phyloP scores from a whole-genome alignment of 176 grass and related monocot species.

The Puccinellia tenuiflora region DNA sequence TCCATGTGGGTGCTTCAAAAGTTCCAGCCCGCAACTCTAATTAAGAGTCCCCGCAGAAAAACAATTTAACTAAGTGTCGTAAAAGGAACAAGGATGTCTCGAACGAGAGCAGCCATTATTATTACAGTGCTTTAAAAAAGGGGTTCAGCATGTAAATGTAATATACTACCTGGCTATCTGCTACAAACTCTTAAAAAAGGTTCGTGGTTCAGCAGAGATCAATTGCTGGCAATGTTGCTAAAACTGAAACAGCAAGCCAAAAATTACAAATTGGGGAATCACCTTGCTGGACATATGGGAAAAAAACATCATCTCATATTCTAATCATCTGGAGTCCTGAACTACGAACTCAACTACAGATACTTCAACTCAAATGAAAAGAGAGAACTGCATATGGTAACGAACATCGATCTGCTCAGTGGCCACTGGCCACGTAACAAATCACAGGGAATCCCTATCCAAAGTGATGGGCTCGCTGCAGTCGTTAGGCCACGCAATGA shows the following conservation, averaged over 20 bases:
- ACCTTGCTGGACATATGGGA: neutral
- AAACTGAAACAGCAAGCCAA: neutral
- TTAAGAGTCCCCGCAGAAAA: neutral
- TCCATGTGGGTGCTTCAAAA: neutral
- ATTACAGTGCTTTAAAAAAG: neutral
- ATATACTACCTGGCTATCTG: neutral
- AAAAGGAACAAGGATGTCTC: neutral
- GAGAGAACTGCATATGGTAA: neutral
- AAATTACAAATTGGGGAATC: neutral
- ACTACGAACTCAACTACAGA: neutral
- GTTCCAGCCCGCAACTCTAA: neutral
- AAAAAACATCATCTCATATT: neutral
- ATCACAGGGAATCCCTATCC: neutral
- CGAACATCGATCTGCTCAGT: neutral
- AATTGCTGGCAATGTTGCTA: no score
- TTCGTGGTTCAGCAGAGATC: neutral
- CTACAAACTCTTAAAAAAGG: neutral
- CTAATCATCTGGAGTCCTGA: neutral
- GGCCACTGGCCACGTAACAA: no score
- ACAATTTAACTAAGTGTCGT: neutral
- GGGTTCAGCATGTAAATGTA: neutral
- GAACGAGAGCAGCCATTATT: neutral
- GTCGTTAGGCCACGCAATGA: neutral
- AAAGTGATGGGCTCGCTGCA: neutral
- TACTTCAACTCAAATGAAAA: neutral